Evolutionary conservation across 345 rosid genomes (phyloP).

Genomic region (Kernera saxatilis): DNA sequence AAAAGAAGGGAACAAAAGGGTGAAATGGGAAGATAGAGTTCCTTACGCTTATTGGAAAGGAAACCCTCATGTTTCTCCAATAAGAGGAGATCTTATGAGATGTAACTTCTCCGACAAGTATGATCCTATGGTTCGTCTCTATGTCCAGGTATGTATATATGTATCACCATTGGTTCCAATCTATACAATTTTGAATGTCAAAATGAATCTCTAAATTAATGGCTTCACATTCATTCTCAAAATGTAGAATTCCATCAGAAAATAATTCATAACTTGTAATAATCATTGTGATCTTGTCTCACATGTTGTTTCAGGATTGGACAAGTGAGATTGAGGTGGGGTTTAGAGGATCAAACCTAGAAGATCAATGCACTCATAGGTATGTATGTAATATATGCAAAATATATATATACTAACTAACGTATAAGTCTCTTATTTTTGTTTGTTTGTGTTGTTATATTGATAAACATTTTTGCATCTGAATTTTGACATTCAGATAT

Average conservation of each 20-base stretch:
- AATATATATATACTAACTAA: neutral
- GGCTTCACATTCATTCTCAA: neutral
- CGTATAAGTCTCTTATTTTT: neutral
- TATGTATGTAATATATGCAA: slow-evolving; percentile 1
- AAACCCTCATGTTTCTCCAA: slow-evolving; percentile 38
- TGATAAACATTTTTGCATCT: neutral
- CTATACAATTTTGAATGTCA: neutral
- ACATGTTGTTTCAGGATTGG: slow-evolving; percentile 39
- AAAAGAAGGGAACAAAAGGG: slow-evolving; percentile 41
- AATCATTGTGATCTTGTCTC: neutral
- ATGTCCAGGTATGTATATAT: slow-evolving; percentile 32
- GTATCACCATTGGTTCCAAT: neutral
- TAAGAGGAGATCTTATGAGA: slow-evolving; percentile 42
- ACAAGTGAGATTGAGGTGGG: slow-evolving; percentile 30
- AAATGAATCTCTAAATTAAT: neutral
- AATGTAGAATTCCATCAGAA: neutral
- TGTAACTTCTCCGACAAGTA: slow-evolving; percentile 40
- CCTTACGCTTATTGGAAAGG: slow-evolving; percentile 77
- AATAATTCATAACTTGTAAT: neutral
- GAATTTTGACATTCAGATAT: slow-evolving; percentile 25
- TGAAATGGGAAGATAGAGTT: slow-evolving; percentile 53
- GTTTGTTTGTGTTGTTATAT: neutral
- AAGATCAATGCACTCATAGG: slow-evolving; percentile 61
- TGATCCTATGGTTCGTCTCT: slow-evolving; percentile 43
- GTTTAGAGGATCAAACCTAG: slow-evolving; percentile 37